phyloP scores from a whole-genome alignment of 306 rosid species.

The Fragaria iinumae region DNA sequence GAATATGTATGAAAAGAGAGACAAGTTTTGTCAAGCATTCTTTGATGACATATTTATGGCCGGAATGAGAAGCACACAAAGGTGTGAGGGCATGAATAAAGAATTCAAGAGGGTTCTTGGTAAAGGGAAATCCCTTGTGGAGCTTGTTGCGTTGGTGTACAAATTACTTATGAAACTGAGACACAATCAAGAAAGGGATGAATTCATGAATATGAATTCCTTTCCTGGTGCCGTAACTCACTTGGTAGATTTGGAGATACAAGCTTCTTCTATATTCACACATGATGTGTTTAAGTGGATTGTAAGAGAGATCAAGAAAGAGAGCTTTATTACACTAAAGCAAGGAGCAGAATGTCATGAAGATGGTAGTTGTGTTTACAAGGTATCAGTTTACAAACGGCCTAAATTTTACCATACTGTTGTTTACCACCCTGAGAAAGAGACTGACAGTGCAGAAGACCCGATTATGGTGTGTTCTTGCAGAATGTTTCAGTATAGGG shows the following conservation, averaged over 20 bases:
- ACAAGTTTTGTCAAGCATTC: background rate
- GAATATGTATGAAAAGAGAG: background rate
- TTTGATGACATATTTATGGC: background rate
- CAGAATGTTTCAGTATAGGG: background rate
- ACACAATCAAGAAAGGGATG: no score
- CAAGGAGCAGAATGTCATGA: no score
- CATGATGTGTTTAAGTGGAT: background rate
- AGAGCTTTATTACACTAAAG: background rate
- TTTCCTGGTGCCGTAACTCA: no score
- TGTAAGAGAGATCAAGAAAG: background rate
- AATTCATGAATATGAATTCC: no score
- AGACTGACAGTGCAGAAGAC: background rate
- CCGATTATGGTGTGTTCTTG: background rate
- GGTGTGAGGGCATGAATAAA: no score
- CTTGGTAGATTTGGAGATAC: no score
- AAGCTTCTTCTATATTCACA: background rate
- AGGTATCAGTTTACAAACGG: no score
- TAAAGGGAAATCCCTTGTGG: no score
- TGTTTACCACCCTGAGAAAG: background rate
- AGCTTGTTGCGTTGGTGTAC: background rate
- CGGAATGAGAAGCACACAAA: background rate
- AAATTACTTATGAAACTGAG: no score
- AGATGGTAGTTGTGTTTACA: no score
- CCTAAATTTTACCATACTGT: background rate
- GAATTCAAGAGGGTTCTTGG: no score